These are phyloP conservation scores for Russula griseocarnosa DNA, from an alignment of 768 basidiomycete genomes.

Conservation along the genomic window DNA sequence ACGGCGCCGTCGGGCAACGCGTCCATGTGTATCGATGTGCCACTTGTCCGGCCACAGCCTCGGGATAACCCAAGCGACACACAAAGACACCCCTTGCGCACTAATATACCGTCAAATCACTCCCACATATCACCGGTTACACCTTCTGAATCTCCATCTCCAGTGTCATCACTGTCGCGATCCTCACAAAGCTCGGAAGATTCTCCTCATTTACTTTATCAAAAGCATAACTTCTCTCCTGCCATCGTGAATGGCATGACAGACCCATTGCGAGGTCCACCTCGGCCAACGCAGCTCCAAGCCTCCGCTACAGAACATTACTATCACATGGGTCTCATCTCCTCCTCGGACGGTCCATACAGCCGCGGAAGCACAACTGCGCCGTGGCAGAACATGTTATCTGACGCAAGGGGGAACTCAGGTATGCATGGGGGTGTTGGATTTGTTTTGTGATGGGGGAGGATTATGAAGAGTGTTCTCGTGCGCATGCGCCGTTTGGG, in stretches of 20 bases:
- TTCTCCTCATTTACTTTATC: slow-evolving; percentile 21
- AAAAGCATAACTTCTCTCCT: slow-evolving; percentile 10
- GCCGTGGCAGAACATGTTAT: slow-evolving; percentile 18
- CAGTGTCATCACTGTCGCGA: slow-evolving; percentile 26
- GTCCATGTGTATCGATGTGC: slow-evolving; percentile 10
- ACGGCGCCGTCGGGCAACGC: slow-evolving; percentile 6
- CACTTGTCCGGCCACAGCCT: slow-evolving; percentile 18
- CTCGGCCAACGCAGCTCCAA: slow-evolving; percentile 14
- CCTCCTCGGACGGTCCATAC: slow-evolving; percentile 5
- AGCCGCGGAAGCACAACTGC: slow-evolving; percentile 2
- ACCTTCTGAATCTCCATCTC: slow-evolving; percentile 25
- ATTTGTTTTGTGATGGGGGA: slow-evolving; percentile 19
- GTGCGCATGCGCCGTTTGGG: slow-evolving; percentile 1
- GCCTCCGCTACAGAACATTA: slow-evolving; percentile 6
- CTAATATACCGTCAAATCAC: slow-evolving; percentile 6
- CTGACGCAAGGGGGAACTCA: slow-evolving; percentile 11
- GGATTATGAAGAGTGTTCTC: neutral
- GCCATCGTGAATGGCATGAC: slow-evolving; percentile 9
- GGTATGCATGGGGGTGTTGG: slow-evolving; percentile 4
- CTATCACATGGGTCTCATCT: slow-evolving; percentile 4
- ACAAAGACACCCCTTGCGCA: slow-evolving; percentile 1
- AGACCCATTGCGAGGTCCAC: slow-evolving; percentile 10
- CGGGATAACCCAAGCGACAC: neutral
- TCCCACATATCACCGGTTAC: slow-evolving; percentile 10
- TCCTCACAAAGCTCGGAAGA: slow-evolving; percentile 27